Conservation (phyloP, 306 rosid genomes). For the Vigna reflexopilosa region DNA sequence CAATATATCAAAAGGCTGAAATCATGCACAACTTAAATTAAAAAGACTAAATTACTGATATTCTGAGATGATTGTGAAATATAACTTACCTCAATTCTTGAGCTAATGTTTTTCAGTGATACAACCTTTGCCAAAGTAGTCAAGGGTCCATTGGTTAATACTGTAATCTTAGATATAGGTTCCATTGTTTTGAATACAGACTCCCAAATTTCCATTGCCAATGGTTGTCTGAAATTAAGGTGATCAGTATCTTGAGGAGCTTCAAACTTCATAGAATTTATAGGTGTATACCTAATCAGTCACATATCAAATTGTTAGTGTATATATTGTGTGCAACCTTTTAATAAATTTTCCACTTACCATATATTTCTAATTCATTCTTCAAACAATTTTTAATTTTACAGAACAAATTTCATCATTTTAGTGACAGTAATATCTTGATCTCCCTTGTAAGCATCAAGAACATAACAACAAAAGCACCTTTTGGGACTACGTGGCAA, state of each 20-base stretch:
- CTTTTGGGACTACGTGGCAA: slow-evolving; percentile 90
- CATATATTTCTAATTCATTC: too few relatives aligned
- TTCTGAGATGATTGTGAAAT: not conserved
- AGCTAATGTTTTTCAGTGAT: slow-evolving; percentile 55
- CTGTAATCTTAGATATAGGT: slow-evolving; percentile 71
- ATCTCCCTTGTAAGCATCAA: not conserved
- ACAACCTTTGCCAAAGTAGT: slow-evolving; percentile 81
- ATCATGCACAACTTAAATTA: not conserved
- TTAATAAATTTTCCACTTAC: not conserved
- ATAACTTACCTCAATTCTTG: slow-evolving; percentile 66
- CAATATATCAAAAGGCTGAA: not conserved
- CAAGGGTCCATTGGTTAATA: slow-evolving; percentile 92
- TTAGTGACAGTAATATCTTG: too few relatives aligned
- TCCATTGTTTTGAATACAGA: slow-evolving; percentile 57
- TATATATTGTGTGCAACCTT: not conserved
- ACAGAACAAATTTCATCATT: too few relatives aligned
- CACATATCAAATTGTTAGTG: slow-evolving; percentile 25
- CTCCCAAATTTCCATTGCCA: slow-evolving; percentile 82
- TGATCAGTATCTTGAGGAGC: slow-evolving; percentile 74
- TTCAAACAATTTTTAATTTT: too few relatives aligned
- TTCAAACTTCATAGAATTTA: slow-evolving; percentile 62
- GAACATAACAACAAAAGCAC: slow-evolving; percentile 42
- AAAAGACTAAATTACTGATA: not conserved
- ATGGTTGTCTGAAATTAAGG: slow-evolving; percentile 78
- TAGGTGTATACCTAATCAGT: slow-evolving; percentile 71